These are phyloP conservation scores for Paecilomyces niveus DNA, from an alignment of 2,329 filamentous ascomycete genomes.

Conservation along the genomic window DNA sequence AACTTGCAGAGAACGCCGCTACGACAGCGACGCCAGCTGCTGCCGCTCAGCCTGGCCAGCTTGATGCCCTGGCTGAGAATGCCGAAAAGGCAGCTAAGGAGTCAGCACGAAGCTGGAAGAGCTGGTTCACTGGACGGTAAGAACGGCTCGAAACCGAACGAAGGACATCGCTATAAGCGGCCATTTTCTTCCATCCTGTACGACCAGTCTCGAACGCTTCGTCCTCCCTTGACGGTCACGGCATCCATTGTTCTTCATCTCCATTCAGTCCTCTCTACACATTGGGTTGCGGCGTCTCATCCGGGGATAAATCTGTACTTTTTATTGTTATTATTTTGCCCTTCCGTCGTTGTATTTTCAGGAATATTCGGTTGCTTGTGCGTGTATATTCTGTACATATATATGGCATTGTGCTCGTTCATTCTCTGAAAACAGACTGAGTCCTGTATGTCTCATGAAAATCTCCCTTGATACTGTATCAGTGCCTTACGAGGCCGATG, in stretches of 20 bases:
- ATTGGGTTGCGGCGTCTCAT: constrained; percentile 23
- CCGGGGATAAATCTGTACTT: background rate
- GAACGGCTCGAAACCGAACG: background rate
- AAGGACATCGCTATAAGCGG: background rate
- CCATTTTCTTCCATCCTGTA: background rate
- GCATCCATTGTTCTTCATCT: background rate
- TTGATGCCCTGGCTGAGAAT: constrained; percentile 29
- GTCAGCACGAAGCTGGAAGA: constrained; percentile 30
- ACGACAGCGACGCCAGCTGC: background rate
- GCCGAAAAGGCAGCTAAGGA: constrained; percentile 29
- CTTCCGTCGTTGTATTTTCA: constrained; percentile 13
- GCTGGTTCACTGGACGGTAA: constrained; percentile 33
- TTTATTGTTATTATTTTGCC: background rate
- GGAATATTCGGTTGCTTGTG: constrained; percentile 8
- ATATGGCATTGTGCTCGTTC: constrained; percentile 4
- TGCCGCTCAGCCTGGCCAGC: constrained; percentile 15
- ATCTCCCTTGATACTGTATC: background rate
- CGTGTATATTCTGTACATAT: constrained; percentile 29
- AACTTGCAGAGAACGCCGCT: constrained; percentile 1
- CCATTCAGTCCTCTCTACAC: constrained; percentile 12
- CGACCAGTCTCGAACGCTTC: background rate
- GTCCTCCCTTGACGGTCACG: background rate
- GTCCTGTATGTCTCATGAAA: background rate
- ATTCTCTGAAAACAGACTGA: background rate
- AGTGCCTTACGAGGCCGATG: background rate